Evolutionary conservation across 768 basidiomycete genomes (phyloP).

Genomic region (Suillus decipiens): DNA sequence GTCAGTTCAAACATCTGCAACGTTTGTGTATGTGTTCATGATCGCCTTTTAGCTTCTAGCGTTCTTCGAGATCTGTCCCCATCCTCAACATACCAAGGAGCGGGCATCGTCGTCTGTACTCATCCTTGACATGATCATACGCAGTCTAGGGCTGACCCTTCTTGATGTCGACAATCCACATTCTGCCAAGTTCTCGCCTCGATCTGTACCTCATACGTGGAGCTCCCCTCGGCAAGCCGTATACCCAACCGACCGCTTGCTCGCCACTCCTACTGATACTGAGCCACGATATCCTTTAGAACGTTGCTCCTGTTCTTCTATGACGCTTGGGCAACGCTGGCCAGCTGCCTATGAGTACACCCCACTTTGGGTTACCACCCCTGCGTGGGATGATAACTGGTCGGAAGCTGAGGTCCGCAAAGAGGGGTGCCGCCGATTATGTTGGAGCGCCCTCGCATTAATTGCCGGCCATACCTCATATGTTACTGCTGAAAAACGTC

Average conservation of each 20-base stretch:
- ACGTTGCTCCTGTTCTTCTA: slow-evolving; percentile 48
- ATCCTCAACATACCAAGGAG: slow-evolving; percentile 57
- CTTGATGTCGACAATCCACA: slow-evolving; percentile 61
- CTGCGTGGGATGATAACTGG: slow-evolving; percentile 62
- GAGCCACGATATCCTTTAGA: slow-evolving; percentile 18
- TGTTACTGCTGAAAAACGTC: slow-evolving; percentile 44
- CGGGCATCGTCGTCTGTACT: slow-evolving; percentile 59
- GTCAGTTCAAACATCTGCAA: slow-evolving; percentile 38
- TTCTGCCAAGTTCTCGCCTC: slow-evolving; percentile 48
- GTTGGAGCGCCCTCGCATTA: slow-evolving; percentile 70
- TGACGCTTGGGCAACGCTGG: slow-evolving; percentile 56
- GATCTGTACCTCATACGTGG: slow-evolving; percentile 44
- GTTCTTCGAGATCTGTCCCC: slow-evolving; percentile 71
- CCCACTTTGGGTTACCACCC: slow-evolving; percentile 64
- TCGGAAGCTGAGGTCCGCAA: slow-evolving; percentile 64
- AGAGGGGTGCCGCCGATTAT: slow-evolving; percentile 71
- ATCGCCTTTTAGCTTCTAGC: slow-evolving; percentile 54
- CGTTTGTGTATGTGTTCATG: slow-evolving; percentile 10
- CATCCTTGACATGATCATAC: slow-evolving; percentile 70
- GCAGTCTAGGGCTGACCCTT: slow-evolving; percentile 55
- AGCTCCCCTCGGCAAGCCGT: slow-evolving; percentile 12
- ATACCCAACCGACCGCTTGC: not conserved
- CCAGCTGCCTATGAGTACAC: slow-evolving; percentile 50
- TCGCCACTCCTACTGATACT: not conserved
- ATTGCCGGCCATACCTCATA: slow-evolving; percentile 67